Base-by-base conservation (phyloP, 1,284 basidiomycete species). In the Apiotrichum domesticum region DNA sequence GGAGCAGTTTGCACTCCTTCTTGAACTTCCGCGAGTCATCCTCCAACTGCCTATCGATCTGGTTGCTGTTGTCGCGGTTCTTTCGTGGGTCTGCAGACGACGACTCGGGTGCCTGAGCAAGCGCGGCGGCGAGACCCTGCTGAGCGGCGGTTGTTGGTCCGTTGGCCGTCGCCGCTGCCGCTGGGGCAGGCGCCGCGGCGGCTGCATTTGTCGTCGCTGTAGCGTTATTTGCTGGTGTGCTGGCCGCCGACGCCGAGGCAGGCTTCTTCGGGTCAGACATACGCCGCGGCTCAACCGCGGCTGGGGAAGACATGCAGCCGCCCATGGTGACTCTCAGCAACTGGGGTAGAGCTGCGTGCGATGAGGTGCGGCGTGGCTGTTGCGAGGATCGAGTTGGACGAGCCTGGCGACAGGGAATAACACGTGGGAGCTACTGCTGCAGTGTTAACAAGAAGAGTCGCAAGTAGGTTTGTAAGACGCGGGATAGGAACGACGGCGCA, bases 1-100 rank as follows among this genome's bases (percentile, higher is more conserved):
- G 80, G 32, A 97, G 78, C 64, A 98, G 93, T 81, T 97, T 97
- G 82, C 89, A 94, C 77, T 96, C 93, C 71, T 87, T 87, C 76
- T 87, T 87, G 67, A 90, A 88, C 76, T 80, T 79, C 61, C 75
- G 78, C 42, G 73, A 75, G 66, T 82, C 81, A 59, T 83, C 81
- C 61, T 82, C 80, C 40, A 83, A 68, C 68, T 80, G 79, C 59
- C 77, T 77, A 69, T 82, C 81, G 55, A 82, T 82, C 52, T 73
- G 72, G 58, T 79, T 76, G 53, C 85, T 88, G 69, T 82, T 81
- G 62, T 85, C 82, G 71, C 82, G 85, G 63, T 81, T 84, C 51
- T 66, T 66, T 40, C 46, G 48, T 64, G 32, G 60, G 32, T 52
- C 42, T 7, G 62, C 32, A n/a, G 46, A 4, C 46, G 40, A 5